Percentiles rank a stretch among this genome's conserved stretches.
Evolutionary conservation across 1,139 yeast species (phyloP).

Genomic region (Barnettozyma hawaiiensis): DNA sequence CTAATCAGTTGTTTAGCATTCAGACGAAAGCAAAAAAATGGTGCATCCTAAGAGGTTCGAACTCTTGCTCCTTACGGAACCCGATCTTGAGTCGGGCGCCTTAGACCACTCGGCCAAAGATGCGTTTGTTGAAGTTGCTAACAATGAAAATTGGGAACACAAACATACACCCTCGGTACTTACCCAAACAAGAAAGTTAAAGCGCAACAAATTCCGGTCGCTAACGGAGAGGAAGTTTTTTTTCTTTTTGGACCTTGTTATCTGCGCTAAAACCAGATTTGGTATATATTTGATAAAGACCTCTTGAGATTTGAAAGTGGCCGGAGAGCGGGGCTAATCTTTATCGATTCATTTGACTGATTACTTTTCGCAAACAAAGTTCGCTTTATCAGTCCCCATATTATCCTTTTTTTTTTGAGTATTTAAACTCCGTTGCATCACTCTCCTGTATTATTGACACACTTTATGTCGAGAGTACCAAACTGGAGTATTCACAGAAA

Average conservation of each 20-base stretch:
- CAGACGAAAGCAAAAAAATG: conserved; percentile 4
- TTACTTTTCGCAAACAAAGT: neutral
- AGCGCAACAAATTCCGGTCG: neutral
- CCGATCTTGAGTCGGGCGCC: conserved; percentile 18
- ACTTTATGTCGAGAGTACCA: neutral
- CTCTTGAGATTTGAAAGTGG: neutral
- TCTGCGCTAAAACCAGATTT: neutral
- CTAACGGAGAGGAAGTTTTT: neutral
- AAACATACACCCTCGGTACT: no score
- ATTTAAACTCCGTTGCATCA: neutral
- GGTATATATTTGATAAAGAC: neutral
- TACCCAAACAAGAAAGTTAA: neutral
- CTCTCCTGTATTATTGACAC: neutral
- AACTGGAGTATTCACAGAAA: neutral
- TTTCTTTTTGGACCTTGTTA: neutral
- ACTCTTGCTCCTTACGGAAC: conserved; percentile 15
- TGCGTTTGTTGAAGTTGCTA: conserved; percentile 5
- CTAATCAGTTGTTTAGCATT: no score
- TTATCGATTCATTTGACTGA: neutral
- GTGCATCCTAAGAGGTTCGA: conserved; percentile 17
- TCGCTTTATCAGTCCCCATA: conserved; percentile 1
- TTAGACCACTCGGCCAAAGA: conserved; percentile 19
- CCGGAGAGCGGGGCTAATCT: neutral
- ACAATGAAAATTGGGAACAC: neutral
- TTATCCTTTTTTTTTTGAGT: neutral